Percentiles rank a stretch among this genome's conserved stretches.
These are phyloP conservation scores for Reticulascus tulasneorum DNA, from an alignment of 2,329 filamentous ascomycete species.

Conservation along the genomic window DNA sequence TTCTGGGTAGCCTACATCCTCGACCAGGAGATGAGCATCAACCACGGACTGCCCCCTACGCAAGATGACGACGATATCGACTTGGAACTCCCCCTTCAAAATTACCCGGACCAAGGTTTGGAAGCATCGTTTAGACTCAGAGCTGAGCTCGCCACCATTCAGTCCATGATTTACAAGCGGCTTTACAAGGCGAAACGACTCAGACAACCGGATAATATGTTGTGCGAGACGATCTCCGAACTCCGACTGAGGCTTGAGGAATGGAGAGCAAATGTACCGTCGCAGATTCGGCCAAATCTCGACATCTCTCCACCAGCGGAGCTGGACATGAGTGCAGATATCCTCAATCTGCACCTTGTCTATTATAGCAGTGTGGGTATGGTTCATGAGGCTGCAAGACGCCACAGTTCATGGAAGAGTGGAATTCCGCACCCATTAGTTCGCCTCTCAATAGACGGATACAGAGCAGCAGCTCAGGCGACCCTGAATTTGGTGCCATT, in stretches of 20 bases:
- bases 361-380: conserved; percentile 9
- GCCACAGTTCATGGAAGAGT: conserved; percentile 1
- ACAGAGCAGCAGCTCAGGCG: conserved; percentile 7
- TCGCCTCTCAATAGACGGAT: conserved; percentile 9
- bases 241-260: conserved; percentile 10
- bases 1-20: conserved; percentile 14
- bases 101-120: not conserved
- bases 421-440: conserved; percentile 4
- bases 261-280: conserved; percentile 6
- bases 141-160: conserved; percentile 12
- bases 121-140: conserved; percentile 6
- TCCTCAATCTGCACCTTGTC: conserved; percentile 9
- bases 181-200: conserved; percentile 12
- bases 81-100: conserved; percentile 5
- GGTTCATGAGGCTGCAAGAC: conserved; percentile 11
- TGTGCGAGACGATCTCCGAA: conserved; percentile 9
- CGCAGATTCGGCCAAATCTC: conserved; percentile 4
- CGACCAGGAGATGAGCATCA: conserved; percentile 8
- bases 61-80: conserved; percentile 10
- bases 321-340: conserved; percentile 3
- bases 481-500: conserved; percentile 4
- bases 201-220: conserved; percentile 1
- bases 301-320: conserved; percentile 1
- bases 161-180: conserved; percentile 8
- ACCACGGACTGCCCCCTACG: conserved; percentile 8